Evolutionary conservation across 2,329 filamentous ascomycete genomes (phyloP), one percentile per base, ranked within the genome.

Genomic region (Lachnellula occidentalis): DNA sequence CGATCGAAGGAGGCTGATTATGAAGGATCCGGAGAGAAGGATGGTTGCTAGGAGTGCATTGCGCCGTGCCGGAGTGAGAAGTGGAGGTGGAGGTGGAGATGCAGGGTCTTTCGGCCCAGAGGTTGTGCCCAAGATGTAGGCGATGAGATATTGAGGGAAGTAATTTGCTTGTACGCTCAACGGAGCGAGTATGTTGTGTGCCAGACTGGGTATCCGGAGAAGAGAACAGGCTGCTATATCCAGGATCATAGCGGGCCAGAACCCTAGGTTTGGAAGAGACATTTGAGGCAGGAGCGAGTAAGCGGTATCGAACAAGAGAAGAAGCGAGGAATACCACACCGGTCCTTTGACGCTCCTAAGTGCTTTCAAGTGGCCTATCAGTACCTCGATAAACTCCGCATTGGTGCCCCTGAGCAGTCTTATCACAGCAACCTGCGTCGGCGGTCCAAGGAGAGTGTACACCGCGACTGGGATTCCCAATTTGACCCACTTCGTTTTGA

Each of bases 401-500:
- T 22, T 6, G n/a, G 22, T 15, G 22, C 21, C 9, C 5, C 39
- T 14, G 49, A 45, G 36, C 19, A 53, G 39, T 22, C 34, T 27
- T n/a, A 53, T 34, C 42, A 55, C 19, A 17, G 49, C 49, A 41
- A 46, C 21, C 19, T 53, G 49, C 21, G 39, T 45, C 17, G 53
- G 48, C 14, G 8, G 17, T 31, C 2, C 53, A 34, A 55, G 41
- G 15, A 55, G 41, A 1, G 49, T 52, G 27, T 51, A 55, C 22
- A 55, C 49, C 24, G 45, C 22, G 8, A 42, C 15, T 12, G 53
- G 49, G 24, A 53, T 31, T 34, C 53, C 48, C 9, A 52, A 34
- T n/a, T 55, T 52, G 2, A 52, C 9, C 39, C 43, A 52, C 17
- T 55, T 55, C 41, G 24, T 51, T 19, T 51, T 54, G 1, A 54